phyloP scores from a whole-genome alignment of 129 eudicot species.

The Sambucus nigra region DNA sequence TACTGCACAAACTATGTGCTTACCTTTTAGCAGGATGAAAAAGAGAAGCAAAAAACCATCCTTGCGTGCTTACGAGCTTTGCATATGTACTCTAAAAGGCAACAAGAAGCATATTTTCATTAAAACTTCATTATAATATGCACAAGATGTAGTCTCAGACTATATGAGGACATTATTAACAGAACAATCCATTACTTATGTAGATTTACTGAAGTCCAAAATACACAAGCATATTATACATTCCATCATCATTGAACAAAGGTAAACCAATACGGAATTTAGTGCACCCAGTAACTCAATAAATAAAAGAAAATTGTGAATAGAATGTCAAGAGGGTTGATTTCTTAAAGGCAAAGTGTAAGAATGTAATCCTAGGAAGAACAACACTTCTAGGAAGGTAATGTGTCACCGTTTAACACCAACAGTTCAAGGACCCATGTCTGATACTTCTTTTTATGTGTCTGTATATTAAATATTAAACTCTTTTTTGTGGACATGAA shows the following conservation, averaged over 20 bases:
- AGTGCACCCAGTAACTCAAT: background rate
- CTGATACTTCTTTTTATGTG: no score
- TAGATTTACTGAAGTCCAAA: background rate
- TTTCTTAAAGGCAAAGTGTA: no score
- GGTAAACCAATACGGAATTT: no score
- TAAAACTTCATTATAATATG: background rate
- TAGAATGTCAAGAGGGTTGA: background rate
- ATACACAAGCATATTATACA: background rate
- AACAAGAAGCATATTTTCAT: conserved; percentile 14
- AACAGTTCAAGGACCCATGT: no score
- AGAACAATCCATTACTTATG: conserved; percentile 1
- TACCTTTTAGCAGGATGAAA: conserved; percentile 71
- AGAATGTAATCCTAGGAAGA: no score
- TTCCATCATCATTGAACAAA: background rate
- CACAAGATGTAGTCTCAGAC: conserved; percentile 3
- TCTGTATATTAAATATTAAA: no score
- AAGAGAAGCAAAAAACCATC: conserved; percentile 91
- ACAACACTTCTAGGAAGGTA: no score
- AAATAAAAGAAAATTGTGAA: background rate
- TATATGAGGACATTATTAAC: background rate
- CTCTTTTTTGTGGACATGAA: no score
- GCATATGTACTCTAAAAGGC: conserved; percentile 65
- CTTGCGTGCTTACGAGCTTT: conserved; percentile 75
- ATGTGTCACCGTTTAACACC: no score
- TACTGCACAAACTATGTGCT: conserved; percentile 12